Percentiles rank a stretch among this genome's conserved stretches.
Conservation (phyloP, 2,329 filamentous ascomycete genomes). For the Shiraia bambusicola region DNA sequence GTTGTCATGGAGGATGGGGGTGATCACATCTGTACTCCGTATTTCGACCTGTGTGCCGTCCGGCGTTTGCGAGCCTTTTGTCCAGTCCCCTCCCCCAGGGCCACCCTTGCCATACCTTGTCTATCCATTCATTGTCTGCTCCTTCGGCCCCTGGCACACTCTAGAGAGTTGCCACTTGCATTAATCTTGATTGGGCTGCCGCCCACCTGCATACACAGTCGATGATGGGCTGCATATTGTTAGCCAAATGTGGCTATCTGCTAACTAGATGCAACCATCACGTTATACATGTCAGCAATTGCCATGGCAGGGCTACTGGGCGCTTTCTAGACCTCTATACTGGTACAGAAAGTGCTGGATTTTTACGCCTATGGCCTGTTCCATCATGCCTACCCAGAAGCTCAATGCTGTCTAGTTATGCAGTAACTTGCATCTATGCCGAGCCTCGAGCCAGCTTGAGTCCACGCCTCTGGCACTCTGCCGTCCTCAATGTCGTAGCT, state of each 20-base stretch:
- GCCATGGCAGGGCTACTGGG: constrained; percentile 18
- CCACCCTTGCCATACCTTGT: constrained; percentile 6
- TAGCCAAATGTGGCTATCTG: constrained; percentile 13
- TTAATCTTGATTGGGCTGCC: constrained; percentile 14
- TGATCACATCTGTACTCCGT: neutral
- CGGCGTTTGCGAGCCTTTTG: neutral
- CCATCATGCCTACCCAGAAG: constrained; percentile 19
- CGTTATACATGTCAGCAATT: constrained; percentile 30
- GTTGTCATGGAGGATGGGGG: neutral
- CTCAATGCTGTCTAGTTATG: constrained; percentile 30
- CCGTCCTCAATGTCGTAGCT: constrained; percentile 15
- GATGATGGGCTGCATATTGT: constrained; percentile 21
- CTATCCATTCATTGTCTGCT: constrained; percentile 8
- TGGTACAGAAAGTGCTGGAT: constrained; percentile 12
- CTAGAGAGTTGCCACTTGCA: constrained; percentile 13
- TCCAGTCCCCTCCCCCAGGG: neutral
- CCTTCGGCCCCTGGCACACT: constrained; percentile 22
- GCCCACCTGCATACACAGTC: constrained; percentile 9
- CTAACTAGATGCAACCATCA: constrained; percentile 28
- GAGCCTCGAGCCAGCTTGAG: constrained; percentile 15
- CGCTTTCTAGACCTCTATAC: constrained; percentile 23
- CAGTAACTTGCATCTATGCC: constrained; percentile 21
- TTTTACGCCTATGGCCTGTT: constrained; percentile 13
- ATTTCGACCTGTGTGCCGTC: neutral
- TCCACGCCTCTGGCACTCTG: constrained; percentile 25